These are phyloP conservation scores for Pichia sp. DNA, from an alignment of 1,139 yeast genomes.

Conservation along the genomic window DNA sequence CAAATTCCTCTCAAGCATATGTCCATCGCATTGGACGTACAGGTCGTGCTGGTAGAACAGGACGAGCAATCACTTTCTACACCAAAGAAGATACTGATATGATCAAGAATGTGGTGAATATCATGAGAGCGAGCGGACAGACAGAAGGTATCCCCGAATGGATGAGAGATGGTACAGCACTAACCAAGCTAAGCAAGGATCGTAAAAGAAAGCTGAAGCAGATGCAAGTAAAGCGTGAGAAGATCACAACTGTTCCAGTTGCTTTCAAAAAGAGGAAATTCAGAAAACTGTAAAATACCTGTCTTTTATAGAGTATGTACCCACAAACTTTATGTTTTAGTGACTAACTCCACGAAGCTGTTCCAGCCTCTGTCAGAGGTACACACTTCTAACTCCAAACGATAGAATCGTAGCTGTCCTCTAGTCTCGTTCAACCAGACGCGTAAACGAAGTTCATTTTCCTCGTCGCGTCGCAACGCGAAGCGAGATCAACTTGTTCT, in stretches of 20 bases:
- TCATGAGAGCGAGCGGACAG: constrained; percentile 89
- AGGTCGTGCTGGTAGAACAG: constrained; percentile 87
- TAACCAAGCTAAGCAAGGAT: constrained; percentile 60
- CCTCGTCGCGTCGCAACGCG: too few species aligned
- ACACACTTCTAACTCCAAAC: too few species aligned
- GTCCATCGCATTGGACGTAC: constrained; percentile 98
- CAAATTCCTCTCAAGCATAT: constrained; percentile 87
- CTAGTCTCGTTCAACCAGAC: too few species aligned
- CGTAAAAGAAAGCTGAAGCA: constrained; percentile 60
- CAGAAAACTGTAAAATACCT: constrained; percentile 5
- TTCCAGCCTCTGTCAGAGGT: too few species aligned
- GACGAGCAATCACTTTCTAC: constrained; percentile 85
- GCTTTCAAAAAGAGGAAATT: constrained; percentile 36
- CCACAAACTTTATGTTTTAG: too few species aligned
- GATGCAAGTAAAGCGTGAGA: constrained; percentile 56
- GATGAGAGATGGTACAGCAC: constrained; percentile 50
- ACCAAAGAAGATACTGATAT: constrained; percentile 80
- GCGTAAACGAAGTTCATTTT: too few species aligned
- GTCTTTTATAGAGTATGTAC: too few species aligned
- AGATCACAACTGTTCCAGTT: constrained; percentile 82
- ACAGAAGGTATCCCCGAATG: constrained; percentile 61
- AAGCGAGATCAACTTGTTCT: too few species aligned
- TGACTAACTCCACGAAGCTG: too few species aligned
- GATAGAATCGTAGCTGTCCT: too few species aligned
- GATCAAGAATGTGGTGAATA: constrained; percentile 80